A percentile compares a stretch with the other conserved stretches of the same genome.
Evolutionary conservation across 1,284 basidiomycete species (phyloP).

Genomic region (Boletus hoseneyae): DNA sequence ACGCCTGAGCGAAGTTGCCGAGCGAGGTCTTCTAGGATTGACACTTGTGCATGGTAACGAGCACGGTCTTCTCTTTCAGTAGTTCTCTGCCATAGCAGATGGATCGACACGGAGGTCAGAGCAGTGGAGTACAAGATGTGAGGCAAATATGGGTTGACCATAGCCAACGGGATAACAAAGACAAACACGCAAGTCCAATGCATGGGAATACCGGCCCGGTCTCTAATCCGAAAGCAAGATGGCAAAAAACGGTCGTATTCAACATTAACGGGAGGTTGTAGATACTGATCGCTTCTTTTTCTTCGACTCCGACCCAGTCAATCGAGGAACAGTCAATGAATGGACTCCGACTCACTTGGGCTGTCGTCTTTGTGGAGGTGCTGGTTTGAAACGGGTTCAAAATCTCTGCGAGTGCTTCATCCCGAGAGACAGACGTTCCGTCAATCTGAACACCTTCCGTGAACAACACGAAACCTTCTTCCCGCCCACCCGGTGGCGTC

Average conservation of each 20-base stretch:
- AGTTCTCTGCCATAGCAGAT: conserved; percentile 52
- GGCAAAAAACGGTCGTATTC: background rate
- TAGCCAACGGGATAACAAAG: conserved; percentile 1
- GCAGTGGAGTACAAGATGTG: conserved; percentile 57
- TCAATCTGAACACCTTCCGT: conserved; percentile 27
- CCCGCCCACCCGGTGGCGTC: conserved; percentile 7
- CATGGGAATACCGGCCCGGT: too few species aligned
- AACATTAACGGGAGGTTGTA: conserved; percentile 5
- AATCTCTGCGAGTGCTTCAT: conserved; percentile 20
- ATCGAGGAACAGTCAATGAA: background rate
- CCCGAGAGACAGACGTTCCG: conserved; percentile 20
- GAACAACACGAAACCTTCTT: conserved; percentile 23
- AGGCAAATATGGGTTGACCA: conserved; percentile 40
- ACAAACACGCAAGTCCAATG: background rate
- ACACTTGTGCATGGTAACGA: conserved; percentile 49
- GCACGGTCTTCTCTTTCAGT: conserved; percentile 46
- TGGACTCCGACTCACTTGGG: conserved; percentile 13
- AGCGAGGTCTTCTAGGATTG: conserved; percentile 56
- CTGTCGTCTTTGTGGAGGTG: conserved; percentile 13
- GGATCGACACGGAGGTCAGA: conserved; percentile 59
- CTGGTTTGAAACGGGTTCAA: conserved; percentile 17
- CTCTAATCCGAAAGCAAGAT: too few species aligned
- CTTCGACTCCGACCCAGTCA: conserved; percentile 20
- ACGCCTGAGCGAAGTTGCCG: conserved; percentile 44
- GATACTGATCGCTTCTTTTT: conserved; percentile 17